phyloP scores from a whole-genome alignment of 75 land plant genomes.

The Ceratopteris richardii region DNA sequence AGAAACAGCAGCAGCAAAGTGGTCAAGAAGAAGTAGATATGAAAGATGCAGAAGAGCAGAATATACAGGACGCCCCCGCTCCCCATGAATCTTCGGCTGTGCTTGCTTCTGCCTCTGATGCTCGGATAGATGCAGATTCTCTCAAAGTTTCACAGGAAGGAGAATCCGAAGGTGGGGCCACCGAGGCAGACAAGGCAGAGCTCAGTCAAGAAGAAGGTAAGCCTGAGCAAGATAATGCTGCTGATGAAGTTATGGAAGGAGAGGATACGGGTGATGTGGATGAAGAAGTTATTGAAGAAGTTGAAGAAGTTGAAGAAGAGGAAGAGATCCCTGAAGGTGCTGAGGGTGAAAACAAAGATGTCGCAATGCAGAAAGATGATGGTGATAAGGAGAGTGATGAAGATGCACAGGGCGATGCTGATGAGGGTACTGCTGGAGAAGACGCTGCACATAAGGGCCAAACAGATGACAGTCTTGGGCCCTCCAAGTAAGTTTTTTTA shows the following conservation, averaged over 20 bases:
- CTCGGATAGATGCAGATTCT: too few species aligned
- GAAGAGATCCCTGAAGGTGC: constrained; percentile 3
- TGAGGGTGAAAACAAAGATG: constrained; percentile 1
- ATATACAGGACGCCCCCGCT: too few species aligned
- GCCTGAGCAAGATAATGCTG: background rate
- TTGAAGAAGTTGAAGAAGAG: background rate
- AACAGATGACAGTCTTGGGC: background rate
- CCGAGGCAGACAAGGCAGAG: background rate
- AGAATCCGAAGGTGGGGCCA: background rate
- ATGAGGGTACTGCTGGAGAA: constrained; percentile 1
- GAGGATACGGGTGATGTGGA: background rate
- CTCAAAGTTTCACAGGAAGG: too few species aligned
- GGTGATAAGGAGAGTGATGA: background rate
- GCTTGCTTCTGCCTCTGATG: too few species aligned
- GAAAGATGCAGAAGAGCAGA: too few species aligned
- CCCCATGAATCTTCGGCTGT: too few species aligned
- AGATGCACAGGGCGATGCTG: background rate
- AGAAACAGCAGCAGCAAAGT: too few species aligned
- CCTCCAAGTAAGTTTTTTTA: background rate
- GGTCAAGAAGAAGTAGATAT: too few species aligned
- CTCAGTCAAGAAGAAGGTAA: background rate
- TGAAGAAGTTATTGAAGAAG: background rate
- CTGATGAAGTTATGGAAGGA: background rate
- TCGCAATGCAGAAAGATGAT: constrained; percentile 2
- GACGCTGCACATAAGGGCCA: background rate